Conservation (phyloP, 2,329 filamentous ascomycete species). For the Daldinia sp. region DNA sequence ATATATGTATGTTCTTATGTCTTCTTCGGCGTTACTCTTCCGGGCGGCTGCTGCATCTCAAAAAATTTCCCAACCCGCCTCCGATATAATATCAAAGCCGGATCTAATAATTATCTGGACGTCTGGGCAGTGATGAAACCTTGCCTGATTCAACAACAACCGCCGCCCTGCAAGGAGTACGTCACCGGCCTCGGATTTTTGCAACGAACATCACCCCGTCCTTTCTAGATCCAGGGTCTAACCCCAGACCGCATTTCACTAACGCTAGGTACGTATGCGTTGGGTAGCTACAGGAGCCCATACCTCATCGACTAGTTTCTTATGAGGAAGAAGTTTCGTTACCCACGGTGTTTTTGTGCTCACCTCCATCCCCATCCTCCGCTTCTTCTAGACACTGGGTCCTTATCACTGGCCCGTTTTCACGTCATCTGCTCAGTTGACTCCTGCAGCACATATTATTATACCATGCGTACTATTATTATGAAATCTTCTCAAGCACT, state of each 20-base stretch:
- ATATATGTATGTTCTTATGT: background rate
- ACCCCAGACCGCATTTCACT: conserved; percentile 36
- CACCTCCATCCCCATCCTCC: conserved; percentile 8
- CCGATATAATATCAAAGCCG: conserved; percentile 28
- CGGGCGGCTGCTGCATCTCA: conserved; percentile 35
- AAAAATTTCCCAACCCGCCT: conserved; percentile 30
- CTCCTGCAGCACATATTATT: conserved; percentile 27
- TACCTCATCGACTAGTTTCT: conserved; percentile 14
- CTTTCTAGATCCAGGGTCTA: conserved; percentile 10
- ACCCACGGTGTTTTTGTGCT: conserved; percentile 24
- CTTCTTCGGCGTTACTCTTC: conserved; percentile 29
- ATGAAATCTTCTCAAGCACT: conserved; percentile 22
- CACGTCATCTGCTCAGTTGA: conserved; percentile 33
- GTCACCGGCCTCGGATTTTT: conserved; percentile 36
- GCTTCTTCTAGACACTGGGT: conserved; percentile 14
- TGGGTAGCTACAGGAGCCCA: conserved; percentile 32
- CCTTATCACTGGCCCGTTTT: conserved; percentile 34
- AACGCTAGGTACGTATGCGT: conserved; percentile 32
- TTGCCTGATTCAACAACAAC: conserved; percentile 24
- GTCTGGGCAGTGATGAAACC: conserved; percentile 31
- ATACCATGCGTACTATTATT: conserved; percentile 28
- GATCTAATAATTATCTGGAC: conserved; percentile 21
- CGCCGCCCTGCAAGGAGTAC: conserved; percentile 36
- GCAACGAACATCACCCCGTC: conserved; percentile 33
- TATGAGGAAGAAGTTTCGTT: conserved; percentile 7